Base-by-base conservation (phyloP, 2,329 filamentous ascomycete genomes). In the Amphichorda felina region DNA sequence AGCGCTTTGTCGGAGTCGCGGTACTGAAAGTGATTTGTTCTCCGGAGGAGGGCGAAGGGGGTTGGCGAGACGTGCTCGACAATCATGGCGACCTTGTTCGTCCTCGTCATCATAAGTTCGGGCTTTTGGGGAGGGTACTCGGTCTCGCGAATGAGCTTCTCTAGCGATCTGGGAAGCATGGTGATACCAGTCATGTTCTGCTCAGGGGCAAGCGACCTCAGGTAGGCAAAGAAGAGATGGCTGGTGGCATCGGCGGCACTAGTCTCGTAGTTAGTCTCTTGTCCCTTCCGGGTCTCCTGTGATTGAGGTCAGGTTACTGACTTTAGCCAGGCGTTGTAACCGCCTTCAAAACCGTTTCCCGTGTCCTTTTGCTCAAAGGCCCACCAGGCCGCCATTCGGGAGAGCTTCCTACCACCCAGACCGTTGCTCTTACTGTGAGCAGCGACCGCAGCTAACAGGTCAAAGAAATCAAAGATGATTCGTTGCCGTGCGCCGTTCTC, bases 311-410 rank as follows among this genome's bases (percentile, higher is more conserved):
- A 38, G 10, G 9, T 11, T 16, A 40, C 74, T 58, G 63, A 88
- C 82, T 66, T 79, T 46, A 80, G 67, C 88, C 91, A 98, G 30
- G 76, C 75, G 51, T 82, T 84, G 60, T 98, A 98, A 37, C 89
- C 88, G 28, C 85, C 85, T 46, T 96, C 91, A 48, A 98, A 98
- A 13, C 91, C 91, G 53, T 82, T 89, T 29, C 82, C 83, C 6
- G 78, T 78, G 53, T 96, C 88, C 32, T 69, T 74, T 45, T 93
- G 85, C 50, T 95, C 89, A 54, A 98, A 98, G 1, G 89, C 87
- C 91, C 91, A 98, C 91, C 91, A 98, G 31, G 88, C 87, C 28
- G 89, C 91, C 71, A 94, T 85, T 45, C 91, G 76, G 8, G 91
- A 96, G 37, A 98, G 71, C 57, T 96, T 96, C 43, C 88, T 78